Percentiles rank a stretch among this genome's conserved stretches.
phyloP scores from a whole-genome alignment of 495 filamentous ascomycete species.

The Xylaria curta region DNA sequence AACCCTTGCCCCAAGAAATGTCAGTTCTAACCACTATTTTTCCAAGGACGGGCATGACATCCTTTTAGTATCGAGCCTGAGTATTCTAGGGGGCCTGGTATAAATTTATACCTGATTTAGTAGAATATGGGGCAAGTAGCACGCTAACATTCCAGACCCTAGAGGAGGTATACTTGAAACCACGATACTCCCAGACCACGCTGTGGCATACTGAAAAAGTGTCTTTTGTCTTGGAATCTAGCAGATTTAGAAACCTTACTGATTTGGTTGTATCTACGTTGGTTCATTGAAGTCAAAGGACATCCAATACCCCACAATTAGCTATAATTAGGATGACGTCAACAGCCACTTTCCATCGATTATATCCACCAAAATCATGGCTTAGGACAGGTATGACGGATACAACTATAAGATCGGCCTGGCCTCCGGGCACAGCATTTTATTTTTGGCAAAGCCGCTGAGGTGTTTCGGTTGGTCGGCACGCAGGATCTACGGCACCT shows the following conservation, averaged over 20 bases:
- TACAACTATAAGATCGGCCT: neutral
- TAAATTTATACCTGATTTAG: too few species aligned
- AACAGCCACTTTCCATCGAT: neutral
- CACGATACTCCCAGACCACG: neutral
- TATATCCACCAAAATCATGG: neutral
- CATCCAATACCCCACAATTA: neutral
- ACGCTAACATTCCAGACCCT: too few species aligned
- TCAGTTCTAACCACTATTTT: too few species aligned
- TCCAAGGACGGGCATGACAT: too few species aligned
- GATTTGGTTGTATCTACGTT: neutral
- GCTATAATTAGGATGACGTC: constrained; percentile 21
- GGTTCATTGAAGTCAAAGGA: neutral
- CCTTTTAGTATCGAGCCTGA: too few species aligned
- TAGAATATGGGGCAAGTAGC: too few species aligned
- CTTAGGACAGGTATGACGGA: neutral
- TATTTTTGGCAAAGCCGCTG: neutral
- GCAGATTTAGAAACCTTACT: neutral
- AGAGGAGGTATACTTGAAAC: too few species aligned
- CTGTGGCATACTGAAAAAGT: neutral
- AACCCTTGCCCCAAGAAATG: too few species aligned
- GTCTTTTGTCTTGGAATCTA: neutral
- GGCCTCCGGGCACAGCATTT: neutral
- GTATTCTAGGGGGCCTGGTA: too few species aligned
- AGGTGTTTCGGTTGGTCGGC: neutral
- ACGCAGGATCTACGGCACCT: neutral